Evolutionary conservation across 371 early-diverging fungal genomes (phyloP).

Genomic region (Batrachochytrium dendrobatidis): DNA sequence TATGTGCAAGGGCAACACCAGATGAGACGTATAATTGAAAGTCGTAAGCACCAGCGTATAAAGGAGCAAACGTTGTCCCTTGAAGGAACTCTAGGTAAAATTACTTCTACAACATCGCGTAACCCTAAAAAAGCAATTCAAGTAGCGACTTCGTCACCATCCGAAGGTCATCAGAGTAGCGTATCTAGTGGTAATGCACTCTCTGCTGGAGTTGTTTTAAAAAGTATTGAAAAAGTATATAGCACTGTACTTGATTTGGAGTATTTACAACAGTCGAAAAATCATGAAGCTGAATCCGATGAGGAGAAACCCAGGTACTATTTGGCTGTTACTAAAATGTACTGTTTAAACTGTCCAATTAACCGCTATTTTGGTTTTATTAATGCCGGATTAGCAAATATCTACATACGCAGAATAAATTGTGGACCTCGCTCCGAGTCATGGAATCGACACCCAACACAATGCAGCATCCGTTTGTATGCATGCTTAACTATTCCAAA

Average conservation of each 20-base stretch:
- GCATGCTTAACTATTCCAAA: constrained; percentile 59
- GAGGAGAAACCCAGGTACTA: too few species aligned
- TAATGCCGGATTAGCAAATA: constrained; percentile 36
- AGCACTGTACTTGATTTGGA: constrained; percentile 69
- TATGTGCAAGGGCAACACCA: constrained; percentile 67
- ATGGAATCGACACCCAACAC: constrained; percentile 50
- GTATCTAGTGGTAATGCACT: constrained; percentile 15
- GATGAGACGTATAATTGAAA: constrained; percentile 84
- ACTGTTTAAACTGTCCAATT: too few species aligned
- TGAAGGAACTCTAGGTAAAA: constrained; percentile 93
- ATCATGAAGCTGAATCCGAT: constrained; percentile 47
- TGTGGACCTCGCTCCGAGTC: constrained; percentile 58
- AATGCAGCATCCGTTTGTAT: constrained; percentile 42
- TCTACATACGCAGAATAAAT: constrained; percentile 42
- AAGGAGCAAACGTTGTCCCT: constrained; percentile 56
- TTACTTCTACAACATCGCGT: constrained; percentile 75
- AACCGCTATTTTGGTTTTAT: background rate
- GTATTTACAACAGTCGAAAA: constrained; percentile 58
- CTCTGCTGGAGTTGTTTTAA: constrained; percentile 54
- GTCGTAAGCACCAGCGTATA: constrained; percentile 79
- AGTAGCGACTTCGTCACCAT: constrained; percentile 34
- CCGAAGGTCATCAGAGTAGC: background rate
- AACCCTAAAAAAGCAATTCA: constrained; percentile 85
- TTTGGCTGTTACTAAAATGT: too few species aligned
- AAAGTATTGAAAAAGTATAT: constrained; percentile 73